These are phyloP conservation scores for Cytospora mali DNA, from an alignment of 2,329 filamentous ascomycete genomes.

Conservation along the genomic window DNA sequence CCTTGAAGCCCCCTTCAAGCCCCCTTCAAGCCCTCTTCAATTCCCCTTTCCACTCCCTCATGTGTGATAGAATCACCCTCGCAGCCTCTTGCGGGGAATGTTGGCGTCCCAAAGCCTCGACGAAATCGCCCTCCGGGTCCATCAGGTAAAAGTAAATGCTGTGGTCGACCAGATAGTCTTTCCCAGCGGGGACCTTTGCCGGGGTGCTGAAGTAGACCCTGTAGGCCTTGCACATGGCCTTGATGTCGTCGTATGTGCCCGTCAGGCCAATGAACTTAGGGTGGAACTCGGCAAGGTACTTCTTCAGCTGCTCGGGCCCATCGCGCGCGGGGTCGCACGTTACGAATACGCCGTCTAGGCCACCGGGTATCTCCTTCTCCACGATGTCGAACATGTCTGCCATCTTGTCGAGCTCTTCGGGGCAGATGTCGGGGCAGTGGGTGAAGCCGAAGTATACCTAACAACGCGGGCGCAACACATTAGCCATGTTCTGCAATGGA, in stretches of 20 bases:
- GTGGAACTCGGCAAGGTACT: slow-evolving; percentile 91
- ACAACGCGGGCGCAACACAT: background rate
- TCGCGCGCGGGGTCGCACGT: slow-evolving; percentile 95
- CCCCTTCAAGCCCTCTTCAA: slow-evolving; percentile 31
- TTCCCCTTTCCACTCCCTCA: slow-evolving; percentile 61
- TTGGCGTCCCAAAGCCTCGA: slow-evolving; percentile 93
- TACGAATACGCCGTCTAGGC: slow-evolving; percentile 82
- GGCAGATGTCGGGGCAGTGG: slow-evolving; percentile 97
- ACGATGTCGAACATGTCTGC: slow-evolving; percentile 85
- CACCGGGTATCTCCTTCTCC: slow-evolving; percentile 51
- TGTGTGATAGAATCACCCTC: slow-evolving; percentile 81
- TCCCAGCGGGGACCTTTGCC: slow-evolving; percentile 80
- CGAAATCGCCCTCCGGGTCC: slow-evolving; percentile 98
- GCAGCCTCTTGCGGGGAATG: slow-evolving; percentile 88
- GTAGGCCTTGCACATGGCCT: slow-evolving; percentile 92
- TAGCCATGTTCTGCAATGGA: background rate
- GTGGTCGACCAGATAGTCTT: slow-evolving; percentile 97
- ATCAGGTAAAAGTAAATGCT: slow-evolving; percentile 99
- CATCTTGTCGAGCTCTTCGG: slow-evolving; percentile 99
- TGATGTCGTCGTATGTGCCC: slow-evolving; percentile 91
- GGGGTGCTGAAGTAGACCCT: slow-evolving; percentile 97
- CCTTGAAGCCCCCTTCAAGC: slow-evolving; percentile 24
- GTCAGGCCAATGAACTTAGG: slow-evolving; percentile 83
- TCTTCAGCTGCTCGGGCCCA: slow-evolving; percentile 79
- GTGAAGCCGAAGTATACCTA: slow-evolving; percentile 98